Evolutionary conservation across 352 stramenopile species (phyloP), one percentile per base, ranked within the genome.

Genomic region (Globisporangium sylvaticum): DNA sequence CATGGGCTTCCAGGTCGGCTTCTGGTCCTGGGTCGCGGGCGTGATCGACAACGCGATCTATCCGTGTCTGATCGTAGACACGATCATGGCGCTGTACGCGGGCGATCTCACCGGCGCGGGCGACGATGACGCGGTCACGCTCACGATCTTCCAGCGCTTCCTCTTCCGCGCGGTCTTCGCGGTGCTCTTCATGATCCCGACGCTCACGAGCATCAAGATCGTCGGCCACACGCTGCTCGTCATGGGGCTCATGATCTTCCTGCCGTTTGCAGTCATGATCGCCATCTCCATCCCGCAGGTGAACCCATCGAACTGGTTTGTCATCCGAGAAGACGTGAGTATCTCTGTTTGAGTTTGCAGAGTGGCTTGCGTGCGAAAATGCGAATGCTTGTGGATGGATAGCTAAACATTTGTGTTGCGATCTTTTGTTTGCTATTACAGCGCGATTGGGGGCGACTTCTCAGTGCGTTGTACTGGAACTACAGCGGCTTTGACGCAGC

Each of bases 11-110:
- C 84, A 94, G 58, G 80, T 92, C 27, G 87, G 85, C 48, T 95
- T 80, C 60, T 95, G 86, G 88, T 91, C 78, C 57, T 96, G 88
- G 88, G 81, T 88, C 31, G 76, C 79, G 4, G 85, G 80, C 32
- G 83, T 94, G 60, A 94, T 94, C 63, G 87, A 94, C 73, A 94
- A 91, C 52, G 83, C 86, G 55, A 92, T 94, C 74, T 95, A 94
- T 64, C 88, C 88, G 7, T 90, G 84, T 60, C 71, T 96, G 3
- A 89, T 92, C 50, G 87, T 92, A 46, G 86, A 94, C 71, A 90
- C 84, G 18, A 67, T 91, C 32, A 69, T 76, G 58, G 70, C 77
- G 24, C 60, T 90, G 7, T 61, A 73, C 24, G 8, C 48, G 0
- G 75, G 73, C 7, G 53, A 83, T 32, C 65, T 84, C 48, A 57